Evolutionary conservation across 108 stramenopile genomes (phyloP), one percentile per base, ranked within the genome.

Genomic region (Nannochloropsis salina): DNA sequence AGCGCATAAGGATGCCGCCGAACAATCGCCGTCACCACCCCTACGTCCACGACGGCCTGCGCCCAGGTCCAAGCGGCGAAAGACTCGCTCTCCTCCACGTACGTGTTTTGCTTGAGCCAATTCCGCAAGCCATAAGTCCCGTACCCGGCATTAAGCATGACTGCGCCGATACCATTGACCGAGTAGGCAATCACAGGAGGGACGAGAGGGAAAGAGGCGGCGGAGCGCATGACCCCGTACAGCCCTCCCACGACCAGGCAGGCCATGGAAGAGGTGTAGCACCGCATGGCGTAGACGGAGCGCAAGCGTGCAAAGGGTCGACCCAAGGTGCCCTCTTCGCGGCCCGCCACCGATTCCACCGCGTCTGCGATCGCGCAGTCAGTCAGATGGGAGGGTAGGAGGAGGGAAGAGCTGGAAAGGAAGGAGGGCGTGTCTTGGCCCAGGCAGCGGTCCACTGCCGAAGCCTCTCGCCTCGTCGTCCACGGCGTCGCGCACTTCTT

Each of bases 211-310:
- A 74, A 74, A n/a, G 61, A 15, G 2, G 61, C 61, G 61, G 61
- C 61, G 3, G 61, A 74, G 3, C 61, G 61, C 4, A 74, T 15
- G 3, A 74, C n/a, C 4, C 61, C 61, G 6, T 74, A 74, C 8
- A 74, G n/a, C 4, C 61, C 61, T n/a, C 61, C 61, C 20, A n/a
- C 61, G 5, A 74, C 61, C 20, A 74, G 61, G n/a, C 61, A 74
- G 61, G 61, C 61, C 61, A 74, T 74, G 0, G 61, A 74, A 6
- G 61, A 74, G 8, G 3, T 74, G 8, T 74, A 74, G 61, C 61
- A 74, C 6, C 61, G 61, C 61, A 74, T 74, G 15, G 61, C 61
- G 61, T 74, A 74, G 61, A 74, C 61, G 61, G 61, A 74, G n/a
- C n/a, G 61, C 15, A 74, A n/a, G n/a, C 61, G 61, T 2, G 61